These are phyloP conservation scores for slime mould (Dictyostelium discoideum) DNA, from an alignment of 78 protist genomes.

Conservation along the genomic window DNA sequence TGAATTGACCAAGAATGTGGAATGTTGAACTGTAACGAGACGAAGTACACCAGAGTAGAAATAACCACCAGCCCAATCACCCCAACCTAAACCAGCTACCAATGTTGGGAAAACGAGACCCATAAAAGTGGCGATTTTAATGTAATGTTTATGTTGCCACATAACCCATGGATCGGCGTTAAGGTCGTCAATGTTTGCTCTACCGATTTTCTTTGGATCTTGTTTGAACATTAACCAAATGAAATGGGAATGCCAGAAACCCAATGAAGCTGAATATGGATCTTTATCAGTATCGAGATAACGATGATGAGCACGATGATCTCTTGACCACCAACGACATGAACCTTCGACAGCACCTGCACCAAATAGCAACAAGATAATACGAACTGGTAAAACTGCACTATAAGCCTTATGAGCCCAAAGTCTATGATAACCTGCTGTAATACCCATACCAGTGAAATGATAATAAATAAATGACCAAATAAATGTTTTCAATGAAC, in stretches of 20 bases:
- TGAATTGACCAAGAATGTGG: conserved; percentile 91
- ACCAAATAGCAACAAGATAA: conserved; percentile 33
- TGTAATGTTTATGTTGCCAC: conserved; percentile 88
- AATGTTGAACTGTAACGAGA: conserved; percentile 84
- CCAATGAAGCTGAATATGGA: conserved; percentile 88
- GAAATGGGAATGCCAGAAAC: conserved; percentile 89
- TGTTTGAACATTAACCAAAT: conserved; percentile 93
- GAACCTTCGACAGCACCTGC: conserved; percentile 90
- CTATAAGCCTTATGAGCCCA: conserved; percentile 74
- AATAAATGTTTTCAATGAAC: conserved; percentile 35
- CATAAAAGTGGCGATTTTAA: conserved; percentile 53
- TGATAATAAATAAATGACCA: conserved; percentile 66
- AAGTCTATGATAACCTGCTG: conserved; percentile 86
- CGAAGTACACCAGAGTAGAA: conserved; percentile 78
- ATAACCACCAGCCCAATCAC: conserved; percentile 89
- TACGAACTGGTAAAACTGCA: not conserved
- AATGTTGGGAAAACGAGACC: conserved; percentile 82
- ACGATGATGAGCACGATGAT: conserved; percentile 94
- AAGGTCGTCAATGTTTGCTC: conserved; percentile 80
- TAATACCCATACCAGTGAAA: conserved; percentile 88
- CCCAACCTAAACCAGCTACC: conserved; percentile 84
- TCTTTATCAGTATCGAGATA: conserved; percentile 91
- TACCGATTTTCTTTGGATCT: conserved; percentile 69
- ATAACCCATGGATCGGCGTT: conserved; percentile 59
- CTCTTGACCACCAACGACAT: conserved; percentile 87